These are phyloP conservation scores for Cercophora samala DNA, from an alignment of 495 filamentous ascomycete genomes.

Conservation along the genomic window DNA sequence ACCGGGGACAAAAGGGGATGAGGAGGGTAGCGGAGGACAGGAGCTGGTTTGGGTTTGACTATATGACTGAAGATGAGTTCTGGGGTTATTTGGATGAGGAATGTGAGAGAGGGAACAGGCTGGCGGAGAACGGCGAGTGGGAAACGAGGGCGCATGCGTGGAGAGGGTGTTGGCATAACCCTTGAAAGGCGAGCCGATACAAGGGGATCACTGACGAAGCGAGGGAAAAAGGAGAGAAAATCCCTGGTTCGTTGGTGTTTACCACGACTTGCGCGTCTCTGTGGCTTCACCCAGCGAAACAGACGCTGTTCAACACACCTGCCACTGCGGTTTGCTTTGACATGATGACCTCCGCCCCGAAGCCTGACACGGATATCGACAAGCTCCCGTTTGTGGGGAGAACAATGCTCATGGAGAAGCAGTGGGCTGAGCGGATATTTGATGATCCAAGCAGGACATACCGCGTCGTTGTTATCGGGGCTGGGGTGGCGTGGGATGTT, in stretches of 20 bases:
- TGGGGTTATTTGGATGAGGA: not conserved
- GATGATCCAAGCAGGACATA: not conserved
- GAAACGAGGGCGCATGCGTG: not conserved
- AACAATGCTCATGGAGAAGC: not conserved
- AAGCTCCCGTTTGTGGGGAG: not conserved
- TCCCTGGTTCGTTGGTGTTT: not conserved
- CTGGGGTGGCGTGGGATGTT: not conserved
- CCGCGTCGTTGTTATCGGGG: not conserved
- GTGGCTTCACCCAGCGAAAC: not conserved
- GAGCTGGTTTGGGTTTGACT: not conserved
- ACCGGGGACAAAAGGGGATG: not conserved
- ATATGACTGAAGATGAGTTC: not conserved
- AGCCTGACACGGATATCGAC: not conserved
- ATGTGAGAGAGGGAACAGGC: not conserved
- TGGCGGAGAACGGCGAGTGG: not conserved
- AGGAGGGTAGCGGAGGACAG: not conserved
- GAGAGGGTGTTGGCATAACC: not conserved
- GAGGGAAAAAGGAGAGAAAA: not conserved
- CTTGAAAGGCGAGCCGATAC: not conserved
- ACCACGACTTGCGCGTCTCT: not conserved
- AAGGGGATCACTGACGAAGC: not conserved
- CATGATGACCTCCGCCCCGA: not conserved
- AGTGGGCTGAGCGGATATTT: constrained; percentile 1
- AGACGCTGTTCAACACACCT: not conserved
- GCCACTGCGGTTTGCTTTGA: not conserved